Percentiles rank a stretch among this genome's conserved stretches.
phyloP scores from a whole-genome alignment of 345 rosid genomes.

The Eucalyptus grandis region DNA sequence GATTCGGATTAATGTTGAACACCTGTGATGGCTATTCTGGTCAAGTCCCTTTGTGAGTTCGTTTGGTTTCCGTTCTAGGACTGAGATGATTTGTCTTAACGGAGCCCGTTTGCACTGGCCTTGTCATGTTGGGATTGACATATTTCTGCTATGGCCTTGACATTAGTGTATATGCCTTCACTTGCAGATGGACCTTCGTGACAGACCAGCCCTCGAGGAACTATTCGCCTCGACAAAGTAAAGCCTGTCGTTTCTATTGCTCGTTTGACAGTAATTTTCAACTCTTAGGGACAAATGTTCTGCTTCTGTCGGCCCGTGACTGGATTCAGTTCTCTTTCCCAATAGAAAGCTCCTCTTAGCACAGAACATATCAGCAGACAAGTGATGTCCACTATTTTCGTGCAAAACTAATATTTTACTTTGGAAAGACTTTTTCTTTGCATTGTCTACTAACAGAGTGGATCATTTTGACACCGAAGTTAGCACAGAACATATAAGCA shows the following conservation, averaged over 20 bases:
- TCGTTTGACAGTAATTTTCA: not conserved
- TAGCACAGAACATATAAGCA: not conserved
- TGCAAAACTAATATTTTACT: not conserved
- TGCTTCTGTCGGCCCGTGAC: not conserved
- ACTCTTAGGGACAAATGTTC: not conserved
- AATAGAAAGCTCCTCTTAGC: not conserved
- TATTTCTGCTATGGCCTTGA: not conserved
- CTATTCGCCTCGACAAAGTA: constrained; percentile 68
- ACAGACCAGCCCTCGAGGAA: constrained; percentile 66
- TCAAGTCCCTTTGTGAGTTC: not conserved
- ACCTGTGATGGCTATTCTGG: not conserved
- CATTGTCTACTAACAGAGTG: not conserved
- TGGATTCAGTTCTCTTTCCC: not conserved
- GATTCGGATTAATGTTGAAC: not conserved
- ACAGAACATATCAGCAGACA: not conserved
- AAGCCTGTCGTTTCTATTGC: not conserved
- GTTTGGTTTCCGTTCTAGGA: not conserved
- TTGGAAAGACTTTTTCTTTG: not conserved
- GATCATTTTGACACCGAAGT: not conserved
- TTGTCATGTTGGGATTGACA: not conserved
- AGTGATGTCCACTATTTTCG: not conserved
- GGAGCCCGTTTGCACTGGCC: not conserved
- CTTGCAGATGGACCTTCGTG: constrained; percentile 78
- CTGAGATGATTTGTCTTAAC: not conserved
- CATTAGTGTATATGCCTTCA: not conserved